These are phyloP conservation scores for Hericium erinaceus DNA, from an alignment of 768 basidiomycete genomes.

Conservation along the genomic window DNA sequence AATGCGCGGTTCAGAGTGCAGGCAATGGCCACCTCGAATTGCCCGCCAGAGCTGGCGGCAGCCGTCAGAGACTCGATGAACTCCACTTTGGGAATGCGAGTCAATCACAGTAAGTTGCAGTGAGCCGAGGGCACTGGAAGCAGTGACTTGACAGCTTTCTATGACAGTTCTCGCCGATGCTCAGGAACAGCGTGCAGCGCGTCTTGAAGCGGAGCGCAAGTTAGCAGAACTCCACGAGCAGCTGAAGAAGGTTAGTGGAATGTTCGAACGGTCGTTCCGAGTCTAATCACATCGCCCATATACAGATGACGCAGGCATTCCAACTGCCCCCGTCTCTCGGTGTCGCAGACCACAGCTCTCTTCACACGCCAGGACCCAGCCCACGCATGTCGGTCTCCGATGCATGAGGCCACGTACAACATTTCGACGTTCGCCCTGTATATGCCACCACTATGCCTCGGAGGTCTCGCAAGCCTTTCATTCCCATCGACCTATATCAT, in stretches of 20 bases:
- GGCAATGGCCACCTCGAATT: neutral
- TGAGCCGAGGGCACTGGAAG: no score
- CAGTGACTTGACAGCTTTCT: neutral
- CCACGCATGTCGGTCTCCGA: slow-evolving; percentile 11
- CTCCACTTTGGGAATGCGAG: slow-evolving; percentile 9
- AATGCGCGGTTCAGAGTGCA: neutral
- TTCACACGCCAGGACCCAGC: slow-evolving; percentile 11
- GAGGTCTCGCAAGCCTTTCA: neutral
- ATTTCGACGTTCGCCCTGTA: neutral
- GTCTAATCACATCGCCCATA: neutral
- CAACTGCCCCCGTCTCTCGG: slow-evolving; percentile 4
- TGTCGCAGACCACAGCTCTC: slow-evolving; percentile 3
- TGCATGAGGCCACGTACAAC: neutral
- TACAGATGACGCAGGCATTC: slow-evolving; percentile 16
- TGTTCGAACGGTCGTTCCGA: slow-evolving; percentile 22
- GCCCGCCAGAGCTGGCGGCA: slow-evolving; percentile 9
- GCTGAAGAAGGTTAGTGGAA: slow-evolving; percentile 41
- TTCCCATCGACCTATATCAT: neutral
- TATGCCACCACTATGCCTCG: neutral
- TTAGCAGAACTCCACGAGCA: slow-evolving; percentile 47
- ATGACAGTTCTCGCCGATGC: slow-evolving; percentile 10
- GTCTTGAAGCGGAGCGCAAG: slow-evolving; percentile 31
- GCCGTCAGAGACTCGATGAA: slow-evolving; percentile 11
- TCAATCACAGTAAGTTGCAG: slow-evolving; percentile 7
- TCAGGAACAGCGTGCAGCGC: slow-evolving; percentile 30